Conservation (phyloP, 768 basidiomycete species). For the Boletellus emodensis region DNA sequence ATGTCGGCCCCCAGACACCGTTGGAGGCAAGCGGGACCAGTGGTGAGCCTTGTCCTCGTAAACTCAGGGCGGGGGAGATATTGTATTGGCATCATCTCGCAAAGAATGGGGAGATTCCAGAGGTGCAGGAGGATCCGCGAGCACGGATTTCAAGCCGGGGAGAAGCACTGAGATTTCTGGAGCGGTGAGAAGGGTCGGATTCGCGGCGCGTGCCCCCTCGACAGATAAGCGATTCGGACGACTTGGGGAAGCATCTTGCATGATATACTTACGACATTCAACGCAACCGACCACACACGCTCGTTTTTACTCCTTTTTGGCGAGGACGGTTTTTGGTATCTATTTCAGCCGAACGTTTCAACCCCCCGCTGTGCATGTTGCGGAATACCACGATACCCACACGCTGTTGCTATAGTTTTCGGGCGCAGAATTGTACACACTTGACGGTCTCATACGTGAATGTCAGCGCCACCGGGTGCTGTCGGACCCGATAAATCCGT, state of each 20-base stretch:
- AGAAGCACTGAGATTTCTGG: conserved; percentile 13
- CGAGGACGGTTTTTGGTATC: conserved; percentile 25
- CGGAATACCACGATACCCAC: conserved; percentile 34
- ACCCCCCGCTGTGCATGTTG: conserved; percentile 27
- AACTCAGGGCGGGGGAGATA: conserved; percentile 55
- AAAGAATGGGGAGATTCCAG: conserved; percentile 69
- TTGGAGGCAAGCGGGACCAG: conserved; percentile 9
- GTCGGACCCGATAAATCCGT: no score
- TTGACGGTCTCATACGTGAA: conserved; percentile 3
- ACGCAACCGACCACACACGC: conserved; percentile 14
- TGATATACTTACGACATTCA: conserved; percentile 26
- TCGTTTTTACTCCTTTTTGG: conserved; percentile 11
- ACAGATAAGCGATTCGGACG: conserved; percentile 10
- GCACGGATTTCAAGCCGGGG: conserved; percentile 33
- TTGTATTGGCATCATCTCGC: conserved; percentile 76
- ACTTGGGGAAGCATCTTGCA: conserved; percentile 13
- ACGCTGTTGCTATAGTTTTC: conserved; percentile 28
- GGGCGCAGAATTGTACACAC: conserved; percentile 23
- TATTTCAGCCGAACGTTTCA: conserved; percentile 29
- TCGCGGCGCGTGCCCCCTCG: conserved; percentile 8
- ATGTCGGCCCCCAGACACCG: conserved; percentile 9
- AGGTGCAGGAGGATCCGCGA: conserved; percentile 57
- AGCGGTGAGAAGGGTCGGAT: conserved; percentile 25
- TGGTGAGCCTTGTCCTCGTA: conserved; percentile 30
- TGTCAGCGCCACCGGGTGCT: no score